These are phyloP conservation scores for Backusella macrospora DNA, from an alignment of 192 early-diverging fungal genomes.

Conservation along the genomic window DNA sequence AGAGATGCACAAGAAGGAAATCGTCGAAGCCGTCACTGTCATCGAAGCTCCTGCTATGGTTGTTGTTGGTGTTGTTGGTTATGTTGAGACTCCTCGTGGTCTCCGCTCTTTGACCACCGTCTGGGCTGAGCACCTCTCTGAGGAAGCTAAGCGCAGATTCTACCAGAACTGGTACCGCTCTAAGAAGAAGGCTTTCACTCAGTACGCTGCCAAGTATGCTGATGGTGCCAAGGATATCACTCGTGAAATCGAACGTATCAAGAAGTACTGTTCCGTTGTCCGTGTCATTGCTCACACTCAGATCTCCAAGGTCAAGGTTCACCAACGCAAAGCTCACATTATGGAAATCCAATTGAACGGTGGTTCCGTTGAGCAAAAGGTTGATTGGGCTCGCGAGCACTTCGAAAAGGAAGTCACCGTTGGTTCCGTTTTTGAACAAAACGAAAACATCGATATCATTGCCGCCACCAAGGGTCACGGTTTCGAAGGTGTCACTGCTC, in stretches of 20 bases:
- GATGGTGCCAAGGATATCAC: constrained; percentile 88
- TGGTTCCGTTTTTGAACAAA: constrained; percentile 91
- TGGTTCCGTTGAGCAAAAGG: constrained; percentile 94
- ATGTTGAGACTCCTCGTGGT: constrained; percentile 98
- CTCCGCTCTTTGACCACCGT: constrained; percentile 98
- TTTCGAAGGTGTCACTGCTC: constrained; percentile 97
- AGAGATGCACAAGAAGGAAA: constrained; percentile 99
- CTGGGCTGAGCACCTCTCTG: constrained; percentile 98
- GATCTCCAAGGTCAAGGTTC: constrained; percentile 91
- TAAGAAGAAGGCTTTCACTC: constrained; percentile 99
- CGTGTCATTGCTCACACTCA: constrained; percentile 99
- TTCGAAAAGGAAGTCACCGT: constrained; percentile 96
- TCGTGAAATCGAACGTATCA: constrained; percentile 96
- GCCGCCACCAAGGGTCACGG: constrained; percentile 99
- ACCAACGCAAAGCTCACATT: constrained; percentile 99
- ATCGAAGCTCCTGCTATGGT: constrained; percentile 98
- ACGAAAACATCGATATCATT: constrained; percentile 99
- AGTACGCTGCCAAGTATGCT: constrained; percentile 97
- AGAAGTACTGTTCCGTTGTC: constrained; percentile 98
- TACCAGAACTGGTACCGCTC: constrained; percentile 99
- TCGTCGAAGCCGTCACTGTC: constrained; percentile 98
- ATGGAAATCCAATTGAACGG: constrained; percentile 99
- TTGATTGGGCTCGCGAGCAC: constrained; percentile 95
- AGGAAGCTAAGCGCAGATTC: constrained; percentile 98
- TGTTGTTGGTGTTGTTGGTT: constrained; percentile 98